Base-by-base conservation (phyloP, 441 rosid species). In the Arabidopsis hybrid region DNA sequence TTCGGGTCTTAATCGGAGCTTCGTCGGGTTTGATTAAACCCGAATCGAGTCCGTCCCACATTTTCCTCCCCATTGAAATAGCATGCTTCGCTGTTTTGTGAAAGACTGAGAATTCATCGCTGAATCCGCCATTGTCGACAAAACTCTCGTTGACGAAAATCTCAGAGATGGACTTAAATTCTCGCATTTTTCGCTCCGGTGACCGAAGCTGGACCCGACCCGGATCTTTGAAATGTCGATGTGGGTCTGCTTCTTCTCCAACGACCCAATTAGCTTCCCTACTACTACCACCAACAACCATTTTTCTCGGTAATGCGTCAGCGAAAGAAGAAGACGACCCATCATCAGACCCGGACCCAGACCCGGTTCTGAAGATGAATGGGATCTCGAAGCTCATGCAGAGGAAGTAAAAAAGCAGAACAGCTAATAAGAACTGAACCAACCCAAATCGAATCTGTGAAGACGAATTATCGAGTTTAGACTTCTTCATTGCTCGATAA, bases 361-460 rank as follows among this genome's bases (percentile, higher is more conserved):
- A 76, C 72, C 81, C 83, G 70, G 74, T 68, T 78, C 56, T 64
- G 13, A 79, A 78, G 43, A 86, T 83, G 31, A 81, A 51, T 2
- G 87, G 85, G 79, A 86, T 82, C 80, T 82, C 81, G 13, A 84
- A 82, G 83, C 83, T 86, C 78, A 86, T 82, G 84, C 83, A 82
- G 58, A 86, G 81, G 38, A 86, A 75, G 67, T 78, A 86, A n/a
- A 86, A 61, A 68, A 84, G 78, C n/a, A 84, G 55, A 31, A 84
- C 26, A 71, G 73, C 81, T 61, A 82, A 73, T 46, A 81, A 36
- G 57, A 75, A 73, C 77, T 86, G 84, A 71, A 82, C 45, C 29
- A 82, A 45, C 14, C 85, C 81, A 76, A 91, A 75, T 63, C 92
- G 86, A 76, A 75, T 80, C 65, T 52, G 80, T 10, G 78, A 69